These are phyloP conservation scores for Solanum ahanhuiri DNA, from an alignment of 257 asterid species.

Conservation along the genomic window DNA sequence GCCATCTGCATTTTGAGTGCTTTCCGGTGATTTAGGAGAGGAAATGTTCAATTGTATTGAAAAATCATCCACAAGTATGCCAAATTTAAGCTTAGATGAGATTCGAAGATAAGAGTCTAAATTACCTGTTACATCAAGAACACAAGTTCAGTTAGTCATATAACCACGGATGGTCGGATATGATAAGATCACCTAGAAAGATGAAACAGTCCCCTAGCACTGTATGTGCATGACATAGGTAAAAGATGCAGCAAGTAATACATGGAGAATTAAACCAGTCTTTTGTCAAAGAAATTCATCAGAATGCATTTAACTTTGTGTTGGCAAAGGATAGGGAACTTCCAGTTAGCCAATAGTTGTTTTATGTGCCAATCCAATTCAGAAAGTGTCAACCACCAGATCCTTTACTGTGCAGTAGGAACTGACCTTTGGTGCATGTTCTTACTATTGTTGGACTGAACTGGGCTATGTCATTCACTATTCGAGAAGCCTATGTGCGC, in stretches of 20 bases:
- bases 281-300: neutral
- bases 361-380: neutral
- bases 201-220: neutral
- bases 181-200: neutral
- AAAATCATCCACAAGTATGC: constrained; percentile 52
- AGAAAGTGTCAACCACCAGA: neutral
- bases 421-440: neutral
- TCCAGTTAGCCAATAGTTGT: neutral
- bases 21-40: constrained; percentile 36
- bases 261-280: neutral
- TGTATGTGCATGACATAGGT: neutral
- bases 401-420: neutral
- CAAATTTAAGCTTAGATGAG: constrained; percentile 78
- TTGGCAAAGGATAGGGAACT: neutral
- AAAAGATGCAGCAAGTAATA: neutral
- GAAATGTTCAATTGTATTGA: constrained; percentile 37
- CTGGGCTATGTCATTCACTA: neutral
- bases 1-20: constrained; percentile 46
- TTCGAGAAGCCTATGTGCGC: neutral
- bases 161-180: neutral
- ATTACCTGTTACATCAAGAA: constrained; percentile 45
- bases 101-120: constrained; percentile 57
- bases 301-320: neutral
- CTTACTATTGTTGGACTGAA: neutral
- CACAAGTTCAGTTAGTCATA: neutral